Base-by-base conservation (phyloP, 257 asterid species). In the Cruciata laevipes region DNA sequence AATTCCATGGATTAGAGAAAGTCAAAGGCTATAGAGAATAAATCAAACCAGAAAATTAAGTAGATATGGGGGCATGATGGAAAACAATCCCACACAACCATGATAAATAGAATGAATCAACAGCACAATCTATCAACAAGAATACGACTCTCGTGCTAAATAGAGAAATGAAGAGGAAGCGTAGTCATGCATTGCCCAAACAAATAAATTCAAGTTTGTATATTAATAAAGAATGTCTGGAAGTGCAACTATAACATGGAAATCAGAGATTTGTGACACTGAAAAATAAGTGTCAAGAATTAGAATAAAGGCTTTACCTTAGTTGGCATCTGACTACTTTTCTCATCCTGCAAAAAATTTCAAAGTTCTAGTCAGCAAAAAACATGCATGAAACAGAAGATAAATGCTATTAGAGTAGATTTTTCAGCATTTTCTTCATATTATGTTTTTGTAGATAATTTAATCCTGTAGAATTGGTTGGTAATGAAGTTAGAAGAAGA, bases 251-350 rank as follows among this genome's bases (percentile, higher is more conserved):
- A 8, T 18, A 11, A 20, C 17, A 0, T 11, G 18, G 18, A 2
- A 18, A 51, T 7, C 44, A 61, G 11, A 14, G 25, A 8, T 35
- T 42, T 27, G 69, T 49, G 12, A 52, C 35, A 42, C 13, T 20
- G n/a, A 3, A 47, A 31, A 33, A 47, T 27, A 57, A 71, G n/a
- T 69, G 20, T 40, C 30, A 25, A 49, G 13, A n/a, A n/a, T n/a
- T n/a, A n/a, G n/a, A n/a, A n/a, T n/a, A n/a, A n/a, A n/a, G n/a
- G 23, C 31, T 69, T 71, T 51, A 85, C 93, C 91, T 87, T 85
- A 7, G 86, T 57, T 72, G 83, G 83, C 32, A 68, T 79, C 65
- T 76, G 80, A 53, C 70, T 81, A 69, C 77, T 69, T 60, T 69
- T 57, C 61, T 65, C 68, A 59, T 81, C 92, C 96, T 87, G 95